Percentiles rank a stretch among this genome's conserved stretches.
These are phyloP conservation scores for Golovinomyces cichoracearum DNA, from an alignment of 2,329 filamentous ascomycete genomes.

Conservation along the genomic window DNA sequence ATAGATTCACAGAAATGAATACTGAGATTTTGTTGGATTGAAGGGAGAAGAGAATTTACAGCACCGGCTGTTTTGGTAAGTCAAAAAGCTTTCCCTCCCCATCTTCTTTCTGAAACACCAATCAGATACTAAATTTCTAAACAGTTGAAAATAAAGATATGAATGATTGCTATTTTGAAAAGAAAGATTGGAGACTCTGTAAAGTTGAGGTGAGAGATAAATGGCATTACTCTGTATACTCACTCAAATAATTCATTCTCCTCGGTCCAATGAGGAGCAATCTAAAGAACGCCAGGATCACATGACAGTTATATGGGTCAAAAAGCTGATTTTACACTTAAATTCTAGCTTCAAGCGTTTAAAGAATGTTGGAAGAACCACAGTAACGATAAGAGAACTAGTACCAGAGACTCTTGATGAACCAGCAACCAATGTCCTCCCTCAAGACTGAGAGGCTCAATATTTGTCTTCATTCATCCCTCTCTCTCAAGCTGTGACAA, in stretches of 20 bases:
- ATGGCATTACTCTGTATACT: slow-evolving; percentile 4
- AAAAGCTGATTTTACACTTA: slow-evolving; percentile 3
- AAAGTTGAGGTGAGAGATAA: slow-evolving; percentile 46
- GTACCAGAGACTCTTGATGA: slow-evolving; percentile 37
- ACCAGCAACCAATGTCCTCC: not conserved
- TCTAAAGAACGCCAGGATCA: not conserved
- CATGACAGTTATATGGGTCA: not conserved
- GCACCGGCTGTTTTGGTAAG: slow-evolving; percentile 73
- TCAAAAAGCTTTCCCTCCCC: not conserved
- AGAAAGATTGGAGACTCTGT: slow-evolving; percentile 85
- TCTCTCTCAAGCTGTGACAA: not conserved
- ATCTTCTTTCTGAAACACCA: not conserved
- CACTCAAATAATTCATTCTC: no score
- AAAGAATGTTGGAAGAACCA: slow-evolving; percentile 75
- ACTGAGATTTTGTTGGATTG: slow-evolving; percentile 2
- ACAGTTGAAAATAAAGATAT: slow-evolving; percentile 66
- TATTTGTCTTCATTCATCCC: not conserved
- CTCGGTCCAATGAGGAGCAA: no score
- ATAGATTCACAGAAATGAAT: not conserved
- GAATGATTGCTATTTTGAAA: slow-evolving; percentile 89
- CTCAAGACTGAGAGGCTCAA: not conserved
- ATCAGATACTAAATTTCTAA: not conserved
- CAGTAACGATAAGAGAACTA: slow-evolving; percentile 63
- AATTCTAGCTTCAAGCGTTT: slow-evolving; percentile 59
- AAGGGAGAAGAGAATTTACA: slow-evolving; percentile 96